Evolutionary conservation across 331 rosid species (phyloP), one percentile per base, ranked within the genome.

Genomic region (Quercus tomentella): DNA sequence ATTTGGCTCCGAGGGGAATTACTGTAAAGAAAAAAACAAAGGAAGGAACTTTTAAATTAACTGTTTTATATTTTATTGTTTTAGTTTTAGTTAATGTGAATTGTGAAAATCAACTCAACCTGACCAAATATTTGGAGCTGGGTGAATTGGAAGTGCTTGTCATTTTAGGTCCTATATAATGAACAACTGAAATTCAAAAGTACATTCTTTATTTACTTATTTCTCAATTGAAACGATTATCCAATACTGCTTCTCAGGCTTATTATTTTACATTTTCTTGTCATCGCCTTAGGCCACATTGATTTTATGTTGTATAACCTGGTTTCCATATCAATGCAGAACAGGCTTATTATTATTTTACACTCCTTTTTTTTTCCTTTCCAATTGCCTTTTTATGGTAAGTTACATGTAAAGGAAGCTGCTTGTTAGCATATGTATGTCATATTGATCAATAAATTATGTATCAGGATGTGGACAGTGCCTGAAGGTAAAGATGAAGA

Each of bases 401-500:
- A 45, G 49, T 75, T 65, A 52, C 31, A 70, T 81, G 76, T 71
- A 57, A 52, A 31, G 43, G 41, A 37, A 85, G 73, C 82, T 58
- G 28, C 43, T 63, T 11, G 28, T 70, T 62, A 72, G 72, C 49
- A 71, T 45, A 71, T 52, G 45, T 66, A 6, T 56, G 62, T 33
- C 76, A 62, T 80, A 70, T 78, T 80, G 70, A 77, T 74, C 67
- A 70, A 70, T n/a, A 26, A 54, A n/a, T 70, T 76, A 74, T 85
- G 72, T 56, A 60, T 77, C 97, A 95, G 97, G 94, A 87, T 92
- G 86, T 89, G 90, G 94, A 84, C 74, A 52, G 58, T 87, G 77
- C 88, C 92, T 37, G 92, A 85, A 78, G 81, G 80, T 82, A 82
- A 71, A 76, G 89, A 81, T 70, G 88, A 86, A 70, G 70, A 83